phyloP scores from a whole-genome alignment of 495 filamentous ascomycete genomes.

The Pseudevernia furfuracea region DNA sequence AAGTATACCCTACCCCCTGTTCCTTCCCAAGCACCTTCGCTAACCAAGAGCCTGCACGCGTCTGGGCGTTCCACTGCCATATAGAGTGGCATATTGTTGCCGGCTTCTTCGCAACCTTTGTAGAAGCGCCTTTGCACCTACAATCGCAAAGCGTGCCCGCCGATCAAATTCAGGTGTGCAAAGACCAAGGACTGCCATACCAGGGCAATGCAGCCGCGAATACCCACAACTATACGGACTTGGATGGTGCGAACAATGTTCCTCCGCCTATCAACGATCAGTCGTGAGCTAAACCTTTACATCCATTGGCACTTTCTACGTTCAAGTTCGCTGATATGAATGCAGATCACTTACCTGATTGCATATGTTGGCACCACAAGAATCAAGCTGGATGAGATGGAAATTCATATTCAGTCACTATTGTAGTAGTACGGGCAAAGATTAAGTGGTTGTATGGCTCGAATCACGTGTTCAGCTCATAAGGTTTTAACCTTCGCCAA shows the following conservation, averaged over 20 bases:
- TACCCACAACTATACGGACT: conserved; percentile 49
- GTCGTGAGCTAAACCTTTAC: background rate
- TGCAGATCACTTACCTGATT: background rate
- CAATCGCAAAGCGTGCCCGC: conserved; percentile 51
- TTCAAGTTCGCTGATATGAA: background rate
- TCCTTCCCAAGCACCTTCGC: background rate
- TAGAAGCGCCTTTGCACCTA: conserved; percentile 40
- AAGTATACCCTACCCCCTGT: background rate
- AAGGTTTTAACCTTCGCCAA: too few relatives aligned
- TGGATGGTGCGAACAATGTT: conserved; percentile 50
- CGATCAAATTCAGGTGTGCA: conserved; percentile 53
- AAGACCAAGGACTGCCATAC: conserved; percentile 37
- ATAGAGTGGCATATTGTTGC: conserved; percentile 56
- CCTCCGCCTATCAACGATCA: conserved; percentile 1
- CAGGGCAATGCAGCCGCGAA: conserved; percentile 68
- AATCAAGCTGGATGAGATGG: too few relatives aligned
- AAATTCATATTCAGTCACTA: too few relatives aligned
- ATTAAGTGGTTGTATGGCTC: too few relatives aligned
- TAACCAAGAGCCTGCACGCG: conserved; percentile 40
- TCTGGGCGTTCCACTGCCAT: conserved; percentile 55
- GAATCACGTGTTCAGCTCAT: too few relatives aligned
- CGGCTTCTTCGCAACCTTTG: conserved; percentile 37
- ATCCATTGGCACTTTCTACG: background rate
- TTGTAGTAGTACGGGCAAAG: too few relatives aligned
- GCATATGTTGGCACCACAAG: too few relatives aligned